Base-by-base conservation (phyloP, 257 asterid genomes). In the Solanum sejunctum region DNA sequence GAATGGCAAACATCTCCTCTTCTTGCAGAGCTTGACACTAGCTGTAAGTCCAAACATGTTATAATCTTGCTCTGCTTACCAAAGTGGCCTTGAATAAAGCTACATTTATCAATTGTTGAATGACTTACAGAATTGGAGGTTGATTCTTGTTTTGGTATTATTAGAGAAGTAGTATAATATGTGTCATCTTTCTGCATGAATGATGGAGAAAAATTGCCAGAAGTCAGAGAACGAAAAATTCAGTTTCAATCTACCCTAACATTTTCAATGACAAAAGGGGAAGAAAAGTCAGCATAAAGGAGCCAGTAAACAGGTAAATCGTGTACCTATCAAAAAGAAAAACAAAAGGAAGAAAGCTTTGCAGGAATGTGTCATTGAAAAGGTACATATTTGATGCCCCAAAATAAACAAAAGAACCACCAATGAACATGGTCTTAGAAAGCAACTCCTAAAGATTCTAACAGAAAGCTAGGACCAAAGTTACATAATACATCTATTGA, bases 1-100 rank as follows among this genome's bases (percentile, higher is more conserved):
- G 94, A 82, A 92, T 88, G 82, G 91, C 85, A 78, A 85, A 85
- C 57, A 90, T 89, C 85, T 92, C 92, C 69, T 88, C 94, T 90
- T 92, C 92, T 43, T 92, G 86, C 56, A 88, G 41, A 23, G 91
- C 92, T 81, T 87, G 93, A 73, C 91, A 92, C 93, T 89, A 83
- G 28, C 23, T 86, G 69, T 28, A 64, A 84, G 23, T 63, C 21
- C 13, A 85, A 57, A 21, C 23, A 54, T 45, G 5, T 61, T 28
- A 83, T 55, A 80, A 82, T 82, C 55, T 69, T 84, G 75, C 36
- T 69, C 52, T 69, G 7, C 51, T 69, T 69, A 69, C 26, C 4
- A 8, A 16, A 16, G 17, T 36, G 77, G 16, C 47, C 77, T 36
- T 69, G 77, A 41, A 36, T 75, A 75, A 20, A 75, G n/a, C 3